phyloP scores from a whole-genome alignment of 2,329 filamentous ascomycete genomes.

The Cadophora malorum region DNA sequence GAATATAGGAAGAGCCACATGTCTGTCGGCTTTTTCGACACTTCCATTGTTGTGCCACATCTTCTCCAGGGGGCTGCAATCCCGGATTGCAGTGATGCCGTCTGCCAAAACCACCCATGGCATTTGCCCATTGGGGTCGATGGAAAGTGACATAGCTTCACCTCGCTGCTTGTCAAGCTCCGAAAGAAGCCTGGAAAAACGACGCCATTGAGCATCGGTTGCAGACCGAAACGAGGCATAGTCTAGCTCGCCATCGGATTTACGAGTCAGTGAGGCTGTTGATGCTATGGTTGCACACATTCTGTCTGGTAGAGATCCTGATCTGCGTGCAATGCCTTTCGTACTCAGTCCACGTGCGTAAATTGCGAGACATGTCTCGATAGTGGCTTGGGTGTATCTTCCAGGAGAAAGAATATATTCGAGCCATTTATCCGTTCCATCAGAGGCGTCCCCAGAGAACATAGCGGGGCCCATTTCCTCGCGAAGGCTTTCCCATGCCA shows the following conservation, averaged over 20 bases:
- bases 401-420: slow-evolving; percentile 83
- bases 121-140: slow-evolving; percentile 73
- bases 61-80: slow-evolving; percentile 79
- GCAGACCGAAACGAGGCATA: slow-evolving; percentile 77
- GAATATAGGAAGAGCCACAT: slow-evolving; percentile 68
- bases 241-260: slow-evolving; percentile 70
- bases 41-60: slow-evolving; percentile 70
- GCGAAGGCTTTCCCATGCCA: slow-evolving; percentile 64
- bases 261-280: slow-evolving; percentile 69
- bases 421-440: slow-evolving; percentile 85
- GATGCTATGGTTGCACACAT: slow-evolving; percentile 75
- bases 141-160: slow-evolving; percentile 79
- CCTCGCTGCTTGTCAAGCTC: slow-evolving; percentile 87
- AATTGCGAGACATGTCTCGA: slow-evolving; percentile 83
- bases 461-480: slow-evolving; percentile 61
- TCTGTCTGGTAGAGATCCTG: slow-evolving; percentile 72
- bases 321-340: slow-evolving; percentile 52
- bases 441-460: slow-evolving; percentile 68
- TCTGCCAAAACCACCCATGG: slow-evolving; percentile 88
- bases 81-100: slow-evolving; percentile 77
- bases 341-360: slow-evolving; percentile 71
- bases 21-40: slow-evolving; percentile 56
- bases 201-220: slow-evolving; percentile 84
- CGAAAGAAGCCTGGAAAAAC: slow-evolving; percentile 84
- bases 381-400: slow-evolving; percentile 76